Conservation (phyloP, 2,329 filamentous ascomycete species). For the Taxawa tesnikishii region DNA sequence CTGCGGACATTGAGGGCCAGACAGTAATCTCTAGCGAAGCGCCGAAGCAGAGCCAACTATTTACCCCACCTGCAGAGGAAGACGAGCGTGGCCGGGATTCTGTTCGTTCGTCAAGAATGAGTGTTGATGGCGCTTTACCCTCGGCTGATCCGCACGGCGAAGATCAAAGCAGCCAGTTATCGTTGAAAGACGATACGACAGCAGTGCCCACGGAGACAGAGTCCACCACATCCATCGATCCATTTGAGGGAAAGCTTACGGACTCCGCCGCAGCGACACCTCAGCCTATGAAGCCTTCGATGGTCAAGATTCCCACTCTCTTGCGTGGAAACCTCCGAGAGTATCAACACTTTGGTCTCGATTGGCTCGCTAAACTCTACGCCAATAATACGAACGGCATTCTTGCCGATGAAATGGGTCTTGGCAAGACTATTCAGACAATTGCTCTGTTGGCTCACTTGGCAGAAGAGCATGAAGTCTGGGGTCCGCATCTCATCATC, state of each 20-base stretch:
- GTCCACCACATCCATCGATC: constrained; percentile 10
- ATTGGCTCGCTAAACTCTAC: constrained; percentile 92
- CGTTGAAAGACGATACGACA: constrained; percentile 9
- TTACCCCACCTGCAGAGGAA: neutral
- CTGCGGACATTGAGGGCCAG: constrained; percentile 13
- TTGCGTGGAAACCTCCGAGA: constrained; percentile 82
- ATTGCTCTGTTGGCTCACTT: constrained; percentile 88
- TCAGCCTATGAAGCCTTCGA: constrained; percentile 10
- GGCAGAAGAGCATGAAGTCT: constrained; percentile 78
- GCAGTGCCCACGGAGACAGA: constrained; percentile 9
- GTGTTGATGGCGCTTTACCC: constrained; percentile 4
- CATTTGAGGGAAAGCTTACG: constrained; percentile 6
- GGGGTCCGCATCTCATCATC: constrained; percentile 92
- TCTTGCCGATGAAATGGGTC: constrained; percentile 93
- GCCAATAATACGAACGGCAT: constrained; percentile 91
- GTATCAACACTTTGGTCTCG: constrained; percentile 93
- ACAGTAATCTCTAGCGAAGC: neutral
- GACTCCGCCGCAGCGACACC: constrained; percentile 7
- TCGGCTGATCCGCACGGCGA: constrained; percentile 7
- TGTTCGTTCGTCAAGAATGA: neutral
- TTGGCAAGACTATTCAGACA: constrained; percentile 97
- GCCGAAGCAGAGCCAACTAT: neutral
- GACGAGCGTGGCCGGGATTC: neutral
- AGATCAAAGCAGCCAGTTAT: constrained; percentile 9
- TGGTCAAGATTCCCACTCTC: constrained; percentile 49